Evolutionary conservation across 371 early-diverging fungal species (phyloP).

Genomic region (Lichtheimia ornata): DNA sequence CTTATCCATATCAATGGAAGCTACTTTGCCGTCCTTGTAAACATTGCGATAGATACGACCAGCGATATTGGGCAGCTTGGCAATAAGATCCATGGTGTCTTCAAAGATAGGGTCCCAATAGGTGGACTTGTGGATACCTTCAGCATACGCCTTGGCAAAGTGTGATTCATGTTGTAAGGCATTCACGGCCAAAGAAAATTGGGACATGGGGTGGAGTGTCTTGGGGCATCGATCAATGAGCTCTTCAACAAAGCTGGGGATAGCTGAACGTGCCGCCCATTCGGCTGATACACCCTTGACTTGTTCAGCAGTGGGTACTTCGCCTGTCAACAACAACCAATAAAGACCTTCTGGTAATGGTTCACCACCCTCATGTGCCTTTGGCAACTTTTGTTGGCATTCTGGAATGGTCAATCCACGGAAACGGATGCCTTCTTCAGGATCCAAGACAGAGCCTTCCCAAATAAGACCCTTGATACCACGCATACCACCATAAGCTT

Average conservation of each 20-base stretch:
- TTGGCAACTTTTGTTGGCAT: constrained; percentile 89
- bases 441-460: constrained; percentile 96
- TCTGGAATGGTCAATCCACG: constrained; percentile 95
- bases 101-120: constrained; percentile 97
- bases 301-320: constrained; percentile 92
- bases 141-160: constrained; percentile 95
- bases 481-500: constrained; percentile 98
- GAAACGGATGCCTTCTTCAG: constrained; percentile 98
- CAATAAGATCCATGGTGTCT: constrained; percentile 96
- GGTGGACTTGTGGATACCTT: constrained; percentile 89
- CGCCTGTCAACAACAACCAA: constrained; percentile 97
- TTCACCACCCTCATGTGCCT: constrained; percentile 84
- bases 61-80: constrained; percentile 95
- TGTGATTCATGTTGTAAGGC: constrained; percentile 93
- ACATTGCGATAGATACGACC: constrained; percentile 98
- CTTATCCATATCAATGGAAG: constrained; percentile 76
- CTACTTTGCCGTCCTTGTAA: constrained; percentile 94
- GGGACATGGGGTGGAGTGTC: constrained; percentile 98
- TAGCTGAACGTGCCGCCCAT: constrained; percentile 91
- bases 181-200: constrained; percentile 93
- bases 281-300: constrained; percentile 89
- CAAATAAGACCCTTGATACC: constrained; percentile 98
- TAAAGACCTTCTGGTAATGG: constrained; percentile 97
- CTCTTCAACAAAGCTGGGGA: constrained; percentile 93
- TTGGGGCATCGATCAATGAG: constrained; percentile 95